A percentile compares a stretch with the other conserved stretches of the same genome.
phyloP scores from a whole-genome alignment of 495 filamentous ascomycete genomes.

The Lasiosphaeris hirsuta region DNA sequence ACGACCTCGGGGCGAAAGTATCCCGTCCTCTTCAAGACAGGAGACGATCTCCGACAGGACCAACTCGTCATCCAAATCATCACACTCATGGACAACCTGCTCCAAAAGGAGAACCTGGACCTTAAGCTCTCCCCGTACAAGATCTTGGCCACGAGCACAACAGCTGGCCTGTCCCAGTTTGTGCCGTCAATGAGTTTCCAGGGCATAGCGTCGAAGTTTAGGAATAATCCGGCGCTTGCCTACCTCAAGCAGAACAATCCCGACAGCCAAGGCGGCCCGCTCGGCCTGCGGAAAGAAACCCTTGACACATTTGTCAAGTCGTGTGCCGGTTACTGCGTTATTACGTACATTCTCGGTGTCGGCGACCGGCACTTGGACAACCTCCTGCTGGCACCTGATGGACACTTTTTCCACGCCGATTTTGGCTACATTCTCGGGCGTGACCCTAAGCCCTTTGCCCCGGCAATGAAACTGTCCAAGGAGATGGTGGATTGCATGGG shows the following conservation, averaged over 20 bases:
- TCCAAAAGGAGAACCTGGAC: constrained; percentile 95
- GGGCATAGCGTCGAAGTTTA: constrained; percentile 74
- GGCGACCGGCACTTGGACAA: constrained; percentile 97
- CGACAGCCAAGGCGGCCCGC: constrained; percentile 71
- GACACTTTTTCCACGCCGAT: constrained; percentile 96
- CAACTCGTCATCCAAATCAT: constrained; percentile 98
- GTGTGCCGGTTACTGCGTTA: constrained; percentile 96
- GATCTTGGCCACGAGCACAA: constrained; percentile 87
- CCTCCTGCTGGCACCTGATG: constrained; percentile 82
- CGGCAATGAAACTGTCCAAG: constrained; percentile 92
- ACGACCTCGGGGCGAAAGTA: constrained; percentile 74
- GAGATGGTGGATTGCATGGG: constrained; percentile 99
- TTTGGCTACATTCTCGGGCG: constrained; percentile 98
- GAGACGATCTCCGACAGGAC: constrained; percentile 94
- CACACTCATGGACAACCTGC: constrained; percentile 92
- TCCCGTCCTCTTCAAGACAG: constrained; percentile 93
- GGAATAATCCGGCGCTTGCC: constrained; percentile 65
- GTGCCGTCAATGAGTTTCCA: constrained; percentile 81
- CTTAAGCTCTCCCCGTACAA: constrained; percentile 93
- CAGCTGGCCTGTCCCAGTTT: constrained; percentile 88
- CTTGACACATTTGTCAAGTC: constrained; percentile 96
- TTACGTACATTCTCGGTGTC: constrained; percentile 97
- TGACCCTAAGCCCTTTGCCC: constrained; percentile 95
- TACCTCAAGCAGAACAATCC: constrained; percentile 91
- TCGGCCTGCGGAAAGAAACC: constrained; percentile 85